Percentiles rank a stretch among this genome's conserved stretches.
Evolutionary conservation across 768 basidiomycete species (phyloP).

Genomic region (Pholiota microspora): DNA sequence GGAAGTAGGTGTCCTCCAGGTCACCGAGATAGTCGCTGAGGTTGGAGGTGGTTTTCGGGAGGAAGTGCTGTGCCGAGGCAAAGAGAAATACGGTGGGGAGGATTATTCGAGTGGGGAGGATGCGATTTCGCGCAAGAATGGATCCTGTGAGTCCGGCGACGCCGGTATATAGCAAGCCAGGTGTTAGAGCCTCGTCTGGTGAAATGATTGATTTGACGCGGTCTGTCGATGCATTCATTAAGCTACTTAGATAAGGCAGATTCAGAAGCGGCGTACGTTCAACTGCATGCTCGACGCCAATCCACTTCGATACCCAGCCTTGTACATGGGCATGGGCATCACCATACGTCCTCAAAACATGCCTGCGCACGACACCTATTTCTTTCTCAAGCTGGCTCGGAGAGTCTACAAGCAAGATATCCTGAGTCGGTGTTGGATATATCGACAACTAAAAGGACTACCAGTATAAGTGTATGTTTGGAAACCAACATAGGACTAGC

Average conservation of each 20-base stretch:
- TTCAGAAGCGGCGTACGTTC: conserved; percentile 61
- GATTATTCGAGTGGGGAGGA: conserved; percentile 62
- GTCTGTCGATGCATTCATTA: conserved; percentile 38
- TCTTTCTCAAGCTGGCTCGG: conserved; percentile 75
- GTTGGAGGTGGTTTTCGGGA: conserved; percentile 78
- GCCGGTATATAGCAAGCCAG: conserved; percentile 88
- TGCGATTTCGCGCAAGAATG: conserved; percentile 78
- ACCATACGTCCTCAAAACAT: conserved; percentile 51
- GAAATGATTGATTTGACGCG: conserved; percentile 83
- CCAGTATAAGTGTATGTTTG: not conserved
- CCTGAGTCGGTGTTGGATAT: conserved; percentile 63
- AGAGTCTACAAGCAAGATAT: conserved; percentile 71
- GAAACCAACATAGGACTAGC: conserved; percentile 2
- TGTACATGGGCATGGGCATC: conserved; percentile 69
- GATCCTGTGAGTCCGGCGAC: conserved; percentile 87
- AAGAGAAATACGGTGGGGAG: conserved; percentile 77
- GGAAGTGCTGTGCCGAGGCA: conserved; percentile 75
- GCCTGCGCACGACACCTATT: conserved; percentile 68
- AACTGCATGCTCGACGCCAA: conserved; percentile 78
- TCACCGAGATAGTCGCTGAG: conserved; percentile 60
- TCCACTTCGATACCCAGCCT: conserved; percentile 75
- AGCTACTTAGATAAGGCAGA: not conserved
- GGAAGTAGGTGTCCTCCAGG: conserved; percentile 72
- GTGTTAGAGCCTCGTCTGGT: conserved; percentile 78
- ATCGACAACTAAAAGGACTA: conserved; percentile 67